phyloP scores from a whole-genome alignment of 352 stramenopile species.

The Globisporangium takayamanum region DNA sequence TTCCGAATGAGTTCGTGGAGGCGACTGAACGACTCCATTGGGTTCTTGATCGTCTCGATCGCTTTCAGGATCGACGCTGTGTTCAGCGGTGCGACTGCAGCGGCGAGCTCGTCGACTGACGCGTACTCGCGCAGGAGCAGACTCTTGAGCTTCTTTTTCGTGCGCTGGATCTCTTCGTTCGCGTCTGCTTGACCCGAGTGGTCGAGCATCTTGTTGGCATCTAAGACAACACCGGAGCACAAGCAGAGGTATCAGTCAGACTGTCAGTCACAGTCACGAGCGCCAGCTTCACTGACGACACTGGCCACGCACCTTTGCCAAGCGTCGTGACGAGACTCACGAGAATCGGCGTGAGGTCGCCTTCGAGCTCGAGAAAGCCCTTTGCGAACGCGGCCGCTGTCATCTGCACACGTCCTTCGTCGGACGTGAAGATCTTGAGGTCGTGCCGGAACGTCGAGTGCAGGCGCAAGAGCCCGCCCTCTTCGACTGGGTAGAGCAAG shows the following conservation, averaged over 20 bases:
- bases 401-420: constrained; percentile 99
- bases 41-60: constrained; percentile 78
- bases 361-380: constrained; percentile 98
- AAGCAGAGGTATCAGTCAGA: constrained; percentile 1
- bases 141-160: constrained; percentile 86
- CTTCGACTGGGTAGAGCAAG: constrained; percentile 84
- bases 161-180: constrained; percentile 85
- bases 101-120: constrained; percentile 55
- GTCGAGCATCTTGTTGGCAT: constrained; percentile 97
- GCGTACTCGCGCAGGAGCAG: constrained; percentile 85
- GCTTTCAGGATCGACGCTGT: constrained; percentile 75
- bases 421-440: constrained; percentile 99
- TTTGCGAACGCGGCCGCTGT: constrained; percentile 99
- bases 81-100: constrained; percentile 58
- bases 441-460: constrained; percentile 99
- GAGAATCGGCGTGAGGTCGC: constrained; percentile 98
- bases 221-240: constrained; percentile 16
- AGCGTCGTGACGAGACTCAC: constrained; percentile 92
- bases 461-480: constrained; percentile 94
- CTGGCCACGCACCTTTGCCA: constrained; percentile 48
- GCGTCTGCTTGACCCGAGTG: constrained; percentile 97
- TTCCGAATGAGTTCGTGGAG: constrained; percentile 78
- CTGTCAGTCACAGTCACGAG: too few species aligned
- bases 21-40: constrained; percentile 55
- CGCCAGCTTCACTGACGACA: background rate